Evolutionary conservation across 495 filamentous ascomycete genomes (phyloP).

Genomic region (Aspergillus sparsus): DNA sequence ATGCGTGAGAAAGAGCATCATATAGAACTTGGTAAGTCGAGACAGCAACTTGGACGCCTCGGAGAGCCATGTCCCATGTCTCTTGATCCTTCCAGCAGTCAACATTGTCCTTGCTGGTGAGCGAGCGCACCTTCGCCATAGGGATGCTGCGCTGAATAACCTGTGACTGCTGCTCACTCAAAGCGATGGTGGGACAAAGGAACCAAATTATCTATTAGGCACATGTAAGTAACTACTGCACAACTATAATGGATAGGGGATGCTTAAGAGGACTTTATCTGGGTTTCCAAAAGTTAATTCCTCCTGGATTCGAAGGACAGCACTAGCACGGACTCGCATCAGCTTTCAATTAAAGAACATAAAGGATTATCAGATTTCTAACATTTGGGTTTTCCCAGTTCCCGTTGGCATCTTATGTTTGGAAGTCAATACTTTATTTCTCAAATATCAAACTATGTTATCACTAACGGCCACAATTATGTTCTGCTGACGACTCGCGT

Average conservation of each 20-base stretch:
- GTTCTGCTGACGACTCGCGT: not conserved
- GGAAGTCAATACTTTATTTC: not conserved
- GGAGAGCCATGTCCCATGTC: not conserved
- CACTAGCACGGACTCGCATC: not conserved
- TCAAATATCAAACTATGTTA: not conserved
- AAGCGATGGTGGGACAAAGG: not conserved
- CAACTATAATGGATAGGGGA: not conserved
- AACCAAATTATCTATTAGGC: not conserved
- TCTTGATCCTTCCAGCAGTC: not conserved
- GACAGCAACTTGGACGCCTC: not conserved
- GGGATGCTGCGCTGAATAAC: not conserved
- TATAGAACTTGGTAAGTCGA: constrained; percentile 1
- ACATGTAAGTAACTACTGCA: not conserved
- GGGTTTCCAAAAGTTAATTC: not conserved
- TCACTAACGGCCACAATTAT: not conserved
- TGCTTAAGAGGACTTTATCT: not conserved
- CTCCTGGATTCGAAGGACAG: not conserved
- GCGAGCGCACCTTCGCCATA: not conserved
- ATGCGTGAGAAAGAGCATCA: not conserved
- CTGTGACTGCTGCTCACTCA: not conserved
- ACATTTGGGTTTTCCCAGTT: not conserved
- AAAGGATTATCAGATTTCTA: not conserved
- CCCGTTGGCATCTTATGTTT: constrained; percentile 2
- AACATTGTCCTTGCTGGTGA: not conserved
- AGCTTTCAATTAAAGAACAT: not conserved